Evolutionary conservation across 2,329 filamentous ascomycete genomes (phyloP).

Genomic region (Plenodomus lindquistii): DNA sequence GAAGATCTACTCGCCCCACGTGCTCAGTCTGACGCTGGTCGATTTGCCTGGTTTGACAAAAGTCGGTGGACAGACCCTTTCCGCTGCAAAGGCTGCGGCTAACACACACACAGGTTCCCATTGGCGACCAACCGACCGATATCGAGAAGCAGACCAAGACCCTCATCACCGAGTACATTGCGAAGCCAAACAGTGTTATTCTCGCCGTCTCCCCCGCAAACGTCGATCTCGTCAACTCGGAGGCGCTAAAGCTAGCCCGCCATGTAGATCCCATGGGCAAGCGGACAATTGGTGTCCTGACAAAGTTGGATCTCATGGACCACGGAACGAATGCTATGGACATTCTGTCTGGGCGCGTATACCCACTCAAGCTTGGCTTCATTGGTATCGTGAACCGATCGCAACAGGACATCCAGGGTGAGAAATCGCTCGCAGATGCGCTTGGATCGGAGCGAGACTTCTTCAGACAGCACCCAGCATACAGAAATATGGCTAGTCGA

Average conservation of each 20-base stretch:
- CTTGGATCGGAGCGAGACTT: conserved; percentile 90
- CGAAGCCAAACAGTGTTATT: conserved; percentile 97
- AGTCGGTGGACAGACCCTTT: conserved; percentile 51
- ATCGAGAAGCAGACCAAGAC: conserved; percentile 99
- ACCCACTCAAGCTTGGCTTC: conserved; percentile 94
- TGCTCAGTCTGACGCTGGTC: conserved; percentile 93
- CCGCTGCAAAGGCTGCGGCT: conserved; percentile 17
- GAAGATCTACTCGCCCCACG: conserved; percentile 96
- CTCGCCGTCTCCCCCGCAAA: conserved; percentile 96
- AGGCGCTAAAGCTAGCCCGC: conserved; percentile 92
- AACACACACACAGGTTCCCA: conserved; percentile 70
- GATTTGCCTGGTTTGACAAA: conserved; percentile 96
- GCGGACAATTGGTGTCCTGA: conserved; percentile 94
- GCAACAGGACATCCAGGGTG: conserved; percentile 95
- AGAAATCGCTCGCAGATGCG: conserved; percentile 92
- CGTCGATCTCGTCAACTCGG: conserved; percentile 97
- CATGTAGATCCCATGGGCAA: conserved; percentile 95
- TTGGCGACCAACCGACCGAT: conserved; percentile 94
- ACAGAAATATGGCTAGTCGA: conserved; percentile 90
- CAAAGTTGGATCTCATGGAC: conserved; percentile 97
- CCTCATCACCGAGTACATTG: conserved; percentile 96
- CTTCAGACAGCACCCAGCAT: conserved; percentile 95
- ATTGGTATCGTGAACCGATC: conserved; percentile 98
- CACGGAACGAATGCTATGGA: conserved; percentile 97
- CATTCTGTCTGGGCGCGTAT: conserved; percentile 95